Evolutionary conservation across 768 basidiomycete genomes (phyloP).

Genomic region (Steccherinum ochraceum): DNA sequence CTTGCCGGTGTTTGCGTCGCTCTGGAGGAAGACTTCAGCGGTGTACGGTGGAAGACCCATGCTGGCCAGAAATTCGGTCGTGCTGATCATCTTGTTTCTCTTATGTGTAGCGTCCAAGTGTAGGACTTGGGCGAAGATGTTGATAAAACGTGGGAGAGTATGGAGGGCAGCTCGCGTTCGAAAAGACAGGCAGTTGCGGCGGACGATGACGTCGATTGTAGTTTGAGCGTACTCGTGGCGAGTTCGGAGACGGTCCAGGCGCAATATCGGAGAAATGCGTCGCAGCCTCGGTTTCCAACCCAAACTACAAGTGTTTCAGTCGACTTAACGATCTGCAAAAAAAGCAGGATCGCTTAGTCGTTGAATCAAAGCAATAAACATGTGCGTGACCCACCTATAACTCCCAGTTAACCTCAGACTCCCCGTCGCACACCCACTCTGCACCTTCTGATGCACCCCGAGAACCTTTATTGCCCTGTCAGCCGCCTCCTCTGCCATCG

Average conservation of each 20-base stretch:
- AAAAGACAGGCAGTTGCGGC: conserved; percentile 90
- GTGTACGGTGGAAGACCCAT: conserved; percentile 77
- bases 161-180: conserved; percentile 84
- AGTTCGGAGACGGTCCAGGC: conserved; percentile 88
- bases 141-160: conserved; percentile 80
- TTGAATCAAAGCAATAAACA: conserved; percentile 96
- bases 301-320: conserved; percentile 48
- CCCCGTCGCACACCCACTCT: conserved; percentile 70
- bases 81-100: conserved; percentile 48
- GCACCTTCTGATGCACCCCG: conserved; percentile 48
- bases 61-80: conserved; percentile 63
- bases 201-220: conserved; percentile 86
- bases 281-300: conserved; percentile 86
- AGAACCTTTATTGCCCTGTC: conserved; percentile 81
- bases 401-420: conserved; percentile 81
- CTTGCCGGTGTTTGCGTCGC: neutral
- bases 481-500: conserved; percentile 94
- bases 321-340: conserved; percentile 1
- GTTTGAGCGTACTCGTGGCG: conserved; percentile 89
- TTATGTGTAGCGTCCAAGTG: conserved; percentile 64
- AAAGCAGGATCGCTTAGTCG: conserved; percentile 41
- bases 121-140: conserved; percentile 85
- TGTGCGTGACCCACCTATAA: conserved; percentile 90
- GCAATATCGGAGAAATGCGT: conserved; percentile 88
- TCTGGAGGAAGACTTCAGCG: conserved; percentile 8